phyloP scores from a whole-genome alignment of 2,329 filamentous ascomycete species.

The Orbilia blumenaviensis region DNA sequence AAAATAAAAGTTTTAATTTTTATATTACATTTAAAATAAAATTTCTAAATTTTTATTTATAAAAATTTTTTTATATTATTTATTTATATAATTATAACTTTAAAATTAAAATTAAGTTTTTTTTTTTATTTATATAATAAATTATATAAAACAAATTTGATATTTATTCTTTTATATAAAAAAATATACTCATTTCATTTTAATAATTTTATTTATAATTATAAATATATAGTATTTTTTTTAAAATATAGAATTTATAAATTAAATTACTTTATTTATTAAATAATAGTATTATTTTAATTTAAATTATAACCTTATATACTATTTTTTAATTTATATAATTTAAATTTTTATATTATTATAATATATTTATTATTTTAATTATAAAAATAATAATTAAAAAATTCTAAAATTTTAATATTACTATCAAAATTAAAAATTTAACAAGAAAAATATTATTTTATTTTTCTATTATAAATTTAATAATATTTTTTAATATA shows the following conservation, averaged over 20 bases:
- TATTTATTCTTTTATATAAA: no score
- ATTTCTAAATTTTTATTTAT: not conserved
- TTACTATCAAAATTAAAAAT: conserved; percentile 7
- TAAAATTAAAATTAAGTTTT: not conserved
- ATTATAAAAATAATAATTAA: not conserved
- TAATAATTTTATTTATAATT: not conserved
- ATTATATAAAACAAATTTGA: no score
- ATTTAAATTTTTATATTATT: not conserved
- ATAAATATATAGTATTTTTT: not conserved
- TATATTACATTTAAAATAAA: not conserved
- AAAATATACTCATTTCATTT: not conserved
- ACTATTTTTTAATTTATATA: not conserved
- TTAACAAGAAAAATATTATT: not conserved
- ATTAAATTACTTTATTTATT: conserved; percentile 19
- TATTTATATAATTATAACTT: not conserved
- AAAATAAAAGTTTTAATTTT: not conserved
- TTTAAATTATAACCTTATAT: conserved; percentile 3
- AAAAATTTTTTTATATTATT: not conserved
- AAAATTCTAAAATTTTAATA: not conserved
- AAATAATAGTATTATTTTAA: not conserved
- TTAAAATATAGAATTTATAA: conserved; percentile 16
- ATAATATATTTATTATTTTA: conserved; percentile 2
- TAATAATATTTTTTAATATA: conserved; percentile 12
- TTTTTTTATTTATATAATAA: not conserved
- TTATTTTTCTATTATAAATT: not conserved